These are phyloP conservation scores for Cyclospora cayetanensis DNA, from an alignment of 169 alveolate species.

Conservation along the genomic window DNA sequence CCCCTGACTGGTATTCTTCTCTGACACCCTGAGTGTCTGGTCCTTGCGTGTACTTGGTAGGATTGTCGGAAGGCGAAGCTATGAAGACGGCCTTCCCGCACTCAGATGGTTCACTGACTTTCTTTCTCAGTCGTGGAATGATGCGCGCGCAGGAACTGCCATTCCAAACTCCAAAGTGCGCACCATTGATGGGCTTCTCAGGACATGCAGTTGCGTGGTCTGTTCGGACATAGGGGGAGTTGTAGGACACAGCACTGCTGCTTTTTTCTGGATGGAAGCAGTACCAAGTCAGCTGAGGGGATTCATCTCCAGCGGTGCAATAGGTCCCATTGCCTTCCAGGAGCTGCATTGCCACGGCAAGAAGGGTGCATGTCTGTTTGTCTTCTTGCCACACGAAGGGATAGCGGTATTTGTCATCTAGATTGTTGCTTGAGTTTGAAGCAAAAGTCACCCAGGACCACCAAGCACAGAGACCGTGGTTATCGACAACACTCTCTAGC, in stretches of 20 bases:
- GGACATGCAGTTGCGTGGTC: conserved; percentile 66
- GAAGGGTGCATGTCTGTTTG: conserved; percentile 7
- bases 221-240: conserved; percentile 53
- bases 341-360: conserved; percentile 60
- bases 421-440: not conserved
- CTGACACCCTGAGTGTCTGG: not conserved
- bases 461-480: conserved; percentile 50
- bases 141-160: conserved; percentile 33
- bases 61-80: conserved; percentile 44
- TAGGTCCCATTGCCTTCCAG: conserved; percentile 54
- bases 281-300: conserved; percentile 50
- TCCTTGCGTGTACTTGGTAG: conserved; percentile 46
- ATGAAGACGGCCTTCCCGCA: conserved; percentile 30
- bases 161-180: conserved; percentile 67
- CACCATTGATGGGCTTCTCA: conserved; percentile 10
- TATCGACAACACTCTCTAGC: not conserved
- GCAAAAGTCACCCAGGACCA: conserved; percentile 54
- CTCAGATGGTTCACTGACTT: not conserved
- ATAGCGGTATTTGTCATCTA: conserved; percentile 15
- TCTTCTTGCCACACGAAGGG: conserved; percentile 42
- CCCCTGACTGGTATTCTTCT: not conserved
- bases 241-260: not conserved
- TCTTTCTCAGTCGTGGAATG: not conserved
- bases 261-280: conserved; percentile 46
- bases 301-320: conserved; percentile 43